Percentiles rank a stretch among this genome's conserved stretches.
These are phyloP conservation scores for Alternaria incomplexa DNA, from an alignment of 2,329 filamentous ascomycete genomes.

Conservation along the genomic window DNA sequence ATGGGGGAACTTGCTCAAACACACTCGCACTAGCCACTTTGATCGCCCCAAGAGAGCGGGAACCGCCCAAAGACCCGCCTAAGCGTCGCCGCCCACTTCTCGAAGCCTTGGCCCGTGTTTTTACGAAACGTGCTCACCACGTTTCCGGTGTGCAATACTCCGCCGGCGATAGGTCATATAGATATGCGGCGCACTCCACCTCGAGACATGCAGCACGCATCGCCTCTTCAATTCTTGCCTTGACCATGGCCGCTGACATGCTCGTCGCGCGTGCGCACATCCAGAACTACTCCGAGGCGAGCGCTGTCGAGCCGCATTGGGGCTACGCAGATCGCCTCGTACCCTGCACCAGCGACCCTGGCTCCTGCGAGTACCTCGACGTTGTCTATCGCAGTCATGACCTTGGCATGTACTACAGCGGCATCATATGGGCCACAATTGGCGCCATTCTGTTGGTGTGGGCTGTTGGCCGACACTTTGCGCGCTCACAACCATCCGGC, in stretches of 20 bases:
- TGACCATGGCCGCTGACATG: slow-evolving; percentile 27
- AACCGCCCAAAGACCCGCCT: background rate
- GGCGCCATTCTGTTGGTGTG: slow-evolving; percentile 56
- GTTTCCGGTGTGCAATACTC: background rate
- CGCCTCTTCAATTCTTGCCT: slow-evolving; percentile 15
- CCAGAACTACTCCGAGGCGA: slow-evolving; percentile 53
- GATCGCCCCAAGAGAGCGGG: background rate
- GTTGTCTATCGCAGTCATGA: slow-evolving; percentile 62
- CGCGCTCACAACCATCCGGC: slow-evolving; percentile 34
- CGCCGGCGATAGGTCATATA: slow-evolving; percentile 14
- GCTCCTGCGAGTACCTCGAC: slow-evolving; percentile 65
- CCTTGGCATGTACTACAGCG: slow-evolving; percentile 61
- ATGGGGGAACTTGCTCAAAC: slow-evolving; percentile 44
- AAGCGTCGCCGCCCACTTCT: slow-evolving; percentile 1
- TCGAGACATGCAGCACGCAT: background rate
- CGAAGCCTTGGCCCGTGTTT: background rate
- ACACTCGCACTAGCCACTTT: slow-evolving; percentile 21
- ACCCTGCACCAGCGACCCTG: slow-evolving; percentile 64
- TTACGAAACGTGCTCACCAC: slow-evolving; percentile 15
- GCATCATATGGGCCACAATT: slow-evolving; percentile 64
- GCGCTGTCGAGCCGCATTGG: slow-evolving; percentile 58
- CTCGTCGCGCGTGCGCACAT: slow-evolving; percentile 44
- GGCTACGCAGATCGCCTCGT: slow-evolving; percentile 61
- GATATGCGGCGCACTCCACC: slow-evolving; percentile 3
- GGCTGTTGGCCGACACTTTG: slow-evolving; percentile 44